A percentile compares a stretch with the other conserved stretches of the same genome.
phyloP scores from a whole-genome alignment of 1,284 basidiomycete genomes.

The Moesziomyces antarcticus region DNA sequence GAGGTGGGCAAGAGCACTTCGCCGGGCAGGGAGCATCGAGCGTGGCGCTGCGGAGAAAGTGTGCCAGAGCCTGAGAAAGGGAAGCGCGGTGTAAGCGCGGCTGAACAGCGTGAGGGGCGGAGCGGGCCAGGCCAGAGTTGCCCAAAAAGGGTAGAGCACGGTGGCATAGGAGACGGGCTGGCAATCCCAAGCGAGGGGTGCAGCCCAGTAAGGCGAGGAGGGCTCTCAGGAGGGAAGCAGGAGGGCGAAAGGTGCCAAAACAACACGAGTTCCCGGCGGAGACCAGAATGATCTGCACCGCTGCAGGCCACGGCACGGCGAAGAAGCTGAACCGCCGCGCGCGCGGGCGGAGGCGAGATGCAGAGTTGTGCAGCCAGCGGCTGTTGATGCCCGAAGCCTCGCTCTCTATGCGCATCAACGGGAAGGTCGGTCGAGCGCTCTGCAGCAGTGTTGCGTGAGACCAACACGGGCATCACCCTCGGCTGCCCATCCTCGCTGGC shows the following conservation, averaged over 20 bases:
- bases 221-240: background rate
- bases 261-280: background rate
- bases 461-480: background rate
- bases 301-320: background rate
- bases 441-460: background rate
- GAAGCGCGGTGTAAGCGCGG: no score
- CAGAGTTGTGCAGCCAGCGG: no score
- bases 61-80: no score
- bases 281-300: background rate
- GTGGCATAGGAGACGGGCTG: no score
- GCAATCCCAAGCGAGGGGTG: conserved; percentile 13
- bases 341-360: background rate
- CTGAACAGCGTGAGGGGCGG: no score
- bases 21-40: no score
- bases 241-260: background rate
- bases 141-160: no score
- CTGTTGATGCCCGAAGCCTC: background rate
- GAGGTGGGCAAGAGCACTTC: no score
- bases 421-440: background rate
- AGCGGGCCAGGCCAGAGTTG: no score
- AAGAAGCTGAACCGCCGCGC: background rate
- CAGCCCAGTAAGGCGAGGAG: conserved; percentile 1
- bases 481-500: background rate
- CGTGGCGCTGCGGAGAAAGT: no score
- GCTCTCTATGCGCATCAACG: background rate